A percentile compares a stretch with the other conserved stretches of the same genome.
phyloP scores from a whole-genome alignment of 441 rosid genomes.

The Adansonia madagascariensis region DNA sequence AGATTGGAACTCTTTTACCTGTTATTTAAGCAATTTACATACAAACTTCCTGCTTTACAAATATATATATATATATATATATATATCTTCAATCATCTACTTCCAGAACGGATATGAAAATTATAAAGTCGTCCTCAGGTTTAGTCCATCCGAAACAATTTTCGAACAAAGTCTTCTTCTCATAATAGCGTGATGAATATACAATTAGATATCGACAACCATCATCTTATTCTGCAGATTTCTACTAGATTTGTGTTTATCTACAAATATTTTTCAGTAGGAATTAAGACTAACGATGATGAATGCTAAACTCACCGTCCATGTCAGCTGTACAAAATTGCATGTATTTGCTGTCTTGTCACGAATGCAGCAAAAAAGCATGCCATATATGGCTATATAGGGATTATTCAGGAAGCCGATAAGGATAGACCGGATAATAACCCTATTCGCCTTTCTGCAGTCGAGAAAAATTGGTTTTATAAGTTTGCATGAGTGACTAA shows the following conservation, averaged over 20 bases:
- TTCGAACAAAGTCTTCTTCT: not conserved
- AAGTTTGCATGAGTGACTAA: not conserved
- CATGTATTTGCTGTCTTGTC: conserved; percentile 22
- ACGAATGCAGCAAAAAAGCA: not conserved
- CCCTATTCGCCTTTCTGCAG: conserved; percentile 88
- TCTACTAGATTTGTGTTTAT: conserved; percentile 35
- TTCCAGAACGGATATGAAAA: conserved; percentile 25
- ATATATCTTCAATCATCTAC: conserved; percentile 14
- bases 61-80: not conserved
- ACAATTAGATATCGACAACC: conserved; percentile 28
- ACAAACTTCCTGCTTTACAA: conserved; percentile 31
- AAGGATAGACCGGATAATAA: conserved; percentile 47
- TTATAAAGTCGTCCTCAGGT: conserved; percentile 1
- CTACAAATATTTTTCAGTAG: conserved; percentile 36
- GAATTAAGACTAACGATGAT: conserved; percentile 23
- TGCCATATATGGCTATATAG: conserved; percentile 29
- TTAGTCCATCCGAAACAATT: conserved; percentile 14
- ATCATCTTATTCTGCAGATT: conserved; percentile 40
- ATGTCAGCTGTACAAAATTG: conserved; percentile 49
- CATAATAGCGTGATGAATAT: conserved; percentile 22
- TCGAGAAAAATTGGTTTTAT: not conserved
- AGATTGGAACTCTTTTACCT: not conserved
- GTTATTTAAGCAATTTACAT: conserved; percentile 35
- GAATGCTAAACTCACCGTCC: conserved; percentile 36
- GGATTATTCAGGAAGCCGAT: conserved; percentile 37